Percentiles rank a stretch among this genome's conserved stretches.
phyloP scores from a whole-genome alignment of 331 rosid genomes.

The Erythrophleum ivorense region DNA sequence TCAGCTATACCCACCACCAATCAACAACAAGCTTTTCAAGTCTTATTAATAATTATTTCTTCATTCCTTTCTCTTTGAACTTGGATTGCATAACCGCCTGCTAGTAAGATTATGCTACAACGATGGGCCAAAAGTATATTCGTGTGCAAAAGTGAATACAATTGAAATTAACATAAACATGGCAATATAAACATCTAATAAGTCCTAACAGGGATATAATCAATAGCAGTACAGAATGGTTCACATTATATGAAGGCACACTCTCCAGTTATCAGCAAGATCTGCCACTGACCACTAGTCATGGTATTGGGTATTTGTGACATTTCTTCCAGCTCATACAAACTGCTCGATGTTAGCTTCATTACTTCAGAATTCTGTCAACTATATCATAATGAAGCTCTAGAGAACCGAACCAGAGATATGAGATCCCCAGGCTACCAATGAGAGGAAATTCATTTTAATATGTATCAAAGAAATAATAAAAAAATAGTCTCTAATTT shows the following conservation, averaged over 20 bases:
- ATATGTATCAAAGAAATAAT: conserved; percentile 3
- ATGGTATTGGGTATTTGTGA: conserved; percentile 24
- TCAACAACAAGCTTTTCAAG: conserved; percentile 35
- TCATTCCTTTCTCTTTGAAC: conserved; percentile 32
- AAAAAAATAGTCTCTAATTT: background rate
- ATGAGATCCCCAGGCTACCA: conserved; percentile 11
- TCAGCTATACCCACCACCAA: conserved; percentile 43
- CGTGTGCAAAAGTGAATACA: conserved; percentile 31
- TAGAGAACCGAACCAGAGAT: conserved; percentile 21
- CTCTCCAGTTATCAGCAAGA: conserved; percentile 40
- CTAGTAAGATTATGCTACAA: conserved; percentile 41
- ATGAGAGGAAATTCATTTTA: conserved; percentile 15
- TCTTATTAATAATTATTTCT: conserved; percentile 35
- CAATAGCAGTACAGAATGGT: conserved; percentile 31
- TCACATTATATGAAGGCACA: conserved; percentile 32
- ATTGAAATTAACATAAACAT: conserved; percentile 28
- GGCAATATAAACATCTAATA: conserved; percentile 25
- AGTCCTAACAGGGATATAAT: conserved; percentile 27
- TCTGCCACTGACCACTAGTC: conserved; percentile 35
- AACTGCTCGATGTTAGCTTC: conserved; percentile 41
- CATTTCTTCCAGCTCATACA: conserved; percentile 38
- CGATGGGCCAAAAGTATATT: conserved; percentile 32
- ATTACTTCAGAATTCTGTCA: conserved; percentile 28
- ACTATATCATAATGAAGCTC: conserved; percentile 10
- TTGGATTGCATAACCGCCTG: conserved; percentile 43